Base-by-base conservation (phyloP, 2,329 filamentous ascomycete genomes). In the Aaosphaeria pasadenensis region DNA sequence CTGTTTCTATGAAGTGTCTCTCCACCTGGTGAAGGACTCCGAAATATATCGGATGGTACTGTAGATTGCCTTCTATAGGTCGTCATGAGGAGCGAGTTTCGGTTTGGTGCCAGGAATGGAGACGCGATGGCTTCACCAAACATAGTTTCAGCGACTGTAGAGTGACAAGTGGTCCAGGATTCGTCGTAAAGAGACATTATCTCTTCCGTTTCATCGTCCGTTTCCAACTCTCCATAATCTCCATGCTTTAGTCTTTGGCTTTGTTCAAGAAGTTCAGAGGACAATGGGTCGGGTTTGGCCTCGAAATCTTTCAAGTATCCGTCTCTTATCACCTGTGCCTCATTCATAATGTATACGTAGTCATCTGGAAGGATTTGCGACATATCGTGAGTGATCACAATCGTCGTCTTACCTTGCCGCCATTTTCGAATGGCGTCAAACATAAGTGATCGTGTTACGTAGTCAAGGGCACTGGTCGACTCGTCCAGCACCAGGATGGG, bases 371-470 rank as follows among this genome's bases (percentile, higher is more conserved):
- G 67, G 7, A 97, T 92, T 55, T 92, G 87, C 0, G 83, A 80
- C 31, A 94, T 80, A 54, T 97, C 90, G 61, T 97, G 92, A 0
- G 94, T 96, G 58, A 97, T 92, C 55, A 97, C 83, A 44, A 97
- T 88, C 0, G 92, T 97, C 0, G 91, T 96, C 65, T 89, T 94
- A 0, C 81, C 86, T 33, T 72, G 74, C 24, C 94, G 80, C 92
- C 91, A 96, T 17, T 79, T 63, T 6, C 89, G 79, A 45, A 96
- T 86, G 0, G 85, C 82, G 39, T 87, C 81, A 77, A 95, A 86
- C 35, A 96, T 80, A 9, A 84, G 69, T 0, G 72, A 72, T 51
- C 86, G 81, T 47, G 81, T 91, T 7, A 80, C 76, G n/a, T 85
- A 82, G 58, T 97, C 92, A 7, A 97, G 74, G 0, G 89, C 89